Percentiles rank a stretch among this genome's conserved stretches.
These are phyloP conservation scores for Venturia asperata DNA, from an alignment of 2,329 filamentous ascomycete species.

Conservation along the genomic window DNA sequence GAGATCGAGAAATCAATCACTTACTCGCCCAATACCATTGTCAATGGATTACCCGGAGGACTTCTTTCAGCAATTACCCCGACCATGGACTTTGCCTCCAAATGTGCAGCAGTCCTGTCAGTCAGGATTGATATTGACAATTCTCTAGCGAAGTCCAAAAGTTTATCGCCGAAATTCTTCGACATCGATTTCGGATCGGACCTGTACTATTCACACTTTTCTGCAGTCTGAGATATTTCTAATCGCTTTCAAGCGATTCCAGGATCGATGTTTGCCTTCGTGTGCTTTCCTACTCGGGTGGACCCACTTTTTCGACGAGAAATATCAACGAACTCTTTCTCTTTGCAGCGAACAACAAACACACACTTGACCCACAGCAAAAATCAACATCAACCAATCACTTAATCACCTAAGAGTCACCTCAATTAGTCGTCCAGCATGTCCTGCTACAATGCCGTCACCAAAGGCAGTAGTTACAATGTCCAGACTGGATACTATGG, in stretches of 20 bases:
- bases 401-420: too few species aligned
- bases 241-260: background rate
- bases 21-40: too few species aligned
- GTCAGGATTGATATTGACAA: background rate
- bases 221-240: background rate
- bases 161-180: background rate
- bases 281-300: background rate
- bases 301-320: background rate
- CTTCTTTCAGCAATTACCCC: too few species aligned
- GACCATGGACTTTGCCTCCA: too few species aligned
- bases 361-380: background rate
- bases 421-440: background rate
- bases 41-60: too few species aligned
- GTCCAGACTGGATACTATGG: background rate
- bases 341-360: background rate
- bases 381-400: background rate
- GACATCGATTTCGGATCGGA: background rate
- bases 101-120: background rate
- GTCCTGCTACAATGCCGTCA: slow-evolving; percentile 2
- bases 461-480: background rate
- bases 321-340: background rate
- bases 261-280: background rate
- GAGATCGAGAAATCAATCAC: too few species aligned
- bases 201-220: background rate
- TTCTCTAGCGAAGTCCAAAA: background rate